Conservation (phyloP, 2,329 filamentous ascomycete species). For the Pseudogymnoascus sp. region DNA sequence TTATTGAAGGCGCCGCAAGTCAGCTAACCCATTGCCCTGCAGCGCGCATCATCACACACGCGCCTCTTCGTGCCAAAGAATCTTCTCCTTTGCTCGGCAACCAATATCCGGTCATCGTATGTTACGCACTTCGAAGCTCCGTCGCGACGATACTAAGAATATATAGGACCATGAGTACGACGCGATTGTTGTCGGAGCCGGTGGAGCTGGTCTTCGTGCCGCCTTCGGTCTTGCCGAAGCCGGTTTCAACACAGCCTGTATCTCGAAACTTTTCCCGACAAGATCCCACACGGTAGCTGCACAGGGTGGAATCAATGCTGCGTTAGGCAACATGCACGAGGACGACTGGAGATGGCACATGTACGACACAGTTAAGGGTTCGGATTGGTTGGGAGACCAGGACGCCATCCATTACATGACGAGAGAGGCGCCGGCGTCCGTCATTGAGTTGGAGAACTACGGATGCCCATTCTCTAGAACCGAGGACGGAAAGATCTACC, state of each 20-base stretch:
- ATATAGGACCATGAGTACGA: slow-evolving; percentile 91
- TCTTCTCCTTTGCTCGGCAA: slow-evolving; percentile 76
- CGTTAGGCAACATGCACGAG: slow-evolving; percentile 91
- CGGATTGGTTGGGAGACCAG: slow-evolving; percentile 95
- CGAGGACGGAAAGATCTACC: slow-evolving; percentile 95
- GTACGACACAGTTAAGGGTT: slow-evolving; percentile 98
- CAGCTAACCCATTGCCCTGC: slow-evolving; percentile 16
- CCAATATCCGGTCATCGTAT: slow-evolving; percentile 89
- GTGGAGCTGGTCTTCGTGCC: slow-evolving; percentile 71
- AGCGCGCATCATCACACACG: slow-evolving; percentile 81
- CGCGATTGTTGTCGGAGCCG: slow-evolving; percentile 85
- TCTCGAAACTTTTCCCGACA: slow-evolving; percentile 79
- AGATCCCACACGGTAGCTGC: slow-evolving; percentile 77
- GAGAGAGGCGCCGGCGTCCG: slow-evolving; percentile 80
- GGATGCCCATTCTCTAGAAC: slow-evolving; percentile 95
- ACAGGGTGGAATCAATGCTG: slow-evolving; percentile 80
- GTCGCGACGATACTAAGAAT: slow-evolving; percentile 9
- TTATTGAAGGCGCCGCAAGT: not conserved
- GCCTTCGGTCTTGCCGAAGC: slow-evolving; percentile 82
- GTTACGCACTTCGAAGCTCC: slow-evolving; percentile 10
- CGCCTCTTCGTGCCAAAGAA: slow-evolving; percentile 85
- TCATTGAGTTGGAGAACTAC: slow-evolving; percentile 95
- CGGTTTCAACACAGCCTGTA: slow-evolving; percentile 83
- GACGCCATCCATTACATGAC: slow-evolving; percentile 99
- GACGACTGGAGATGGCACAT: slow-evolving; percentile 99